phyloP scores from a whole-genome alignment of 2,329 filamentous ascomycete genomes.

The Penicillium brevicompactum region DNA sequence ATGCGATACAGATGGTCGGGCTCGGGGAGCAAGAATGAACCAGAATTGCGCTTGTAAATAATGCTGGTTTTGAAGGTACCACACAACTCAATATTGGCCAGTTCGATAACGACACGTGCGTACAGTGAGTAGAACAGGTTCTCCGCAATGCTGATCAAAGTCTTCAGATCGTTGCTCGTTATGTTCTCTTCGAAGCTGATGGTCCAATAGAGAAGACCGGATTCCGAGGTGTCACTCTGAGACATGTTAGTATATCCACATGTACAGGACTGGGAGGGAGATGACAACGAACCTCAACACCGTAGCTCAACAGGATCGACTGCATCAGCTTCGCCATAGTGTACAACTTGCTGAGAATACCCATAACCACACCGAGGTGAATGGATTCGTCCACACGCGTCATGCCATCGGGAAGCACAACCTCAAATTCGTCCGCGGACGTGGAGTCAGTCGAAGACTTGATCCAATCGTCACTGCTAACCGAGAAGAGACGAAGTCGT shows the following conservation, averaged over 20 bases:
- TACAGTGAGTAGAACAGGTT: constrained; percentile 42
- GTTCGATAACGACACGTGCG: constrained; percentile 40
- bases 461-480: constrained; percentile 36
- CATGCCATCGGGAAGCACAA: constrained; percentile 19
- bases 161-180: constrained; percentile 25
- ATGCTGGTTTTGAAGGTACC: constrained; percentile 30
- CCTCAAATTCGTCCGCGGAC: neutral
- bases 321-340: constrained; percentile 39
- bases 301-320: constrained; percentile 35
- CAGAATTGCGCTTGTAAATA: constrained; percentile 18
- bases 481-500: constrained; percentile 29
- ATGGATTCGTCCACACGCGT: constrained; percentile 20
- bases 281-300: constrained; percentile 31
- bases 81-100: constrained; percentile 39
- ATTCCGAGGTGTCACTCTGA: constrained; percentile 34
- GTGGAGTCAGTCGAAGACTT: neutral
- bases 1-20: constrained; percentile 37
- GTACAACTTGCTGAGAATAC: constrained; percentile 37
- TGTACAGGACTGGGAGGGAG: neutral
- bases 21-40: constrained; percentile 32
- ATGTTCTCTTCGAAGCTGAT: constrained; percentile 33
- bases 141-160: constrained; percentile 38
- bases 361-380: constrained; percentile 31
- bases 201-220: constrained; percentile 35
- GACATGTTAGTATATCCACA: neutral